Base-by-base conservation (phyloP, 305 asterid genomes). In the Solanum hybrid region DNA sequence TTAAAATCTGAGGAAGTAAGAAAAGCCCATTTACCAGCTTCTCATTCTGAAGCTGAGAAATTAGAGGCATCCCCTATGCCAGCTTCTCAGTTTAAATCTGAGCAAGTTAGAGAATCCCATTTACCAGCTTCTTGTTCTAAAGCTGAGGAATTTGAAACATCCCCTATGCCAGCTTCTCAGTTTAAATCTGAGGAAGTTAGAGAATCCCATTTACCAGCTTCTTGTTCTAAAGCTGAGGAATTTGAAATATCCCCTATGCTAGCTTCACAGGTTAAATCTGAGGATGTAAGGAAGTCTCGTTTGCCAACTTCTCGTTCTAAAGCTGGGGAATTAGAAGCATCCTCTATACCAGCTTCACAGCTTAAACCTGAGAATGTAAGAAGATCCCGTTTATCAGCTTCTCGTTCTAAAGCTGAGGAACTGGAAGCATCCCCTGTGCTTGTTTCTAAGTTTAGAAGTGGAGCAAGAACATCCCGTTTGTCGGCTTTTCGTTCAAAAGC, bases 371-470 rank as follows among this genome's bases (percentile, higher is more conserved):
- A 84, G 22, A 29, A 51, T 31, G 41, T 29, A 51, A 51, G 88
- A 84, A 51, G 31, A 51, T 84, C 88, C 88, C 88, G 76, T 84
- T 51, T 84, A 57, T 27, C 65, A 57, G 87, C 86, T 79, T 27
- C 90, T 89, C 79, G 86, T 32, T 61, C 90, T 79, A 89, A 78
- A 51, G 57, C 73, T 38, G 89, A 37, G 41, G 89, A 87, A 73
- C 37, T 77, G 38, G 82, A 87, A 73, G 72, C 73, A 73, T 41
- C 89, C 70, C 89, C 89, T 17, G n/a, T 36, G 82, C 89, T 82
- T 37, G 89, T 87, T 34, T 82, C 87, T 82, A 70, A 36, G 82
- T 70, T 34, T 72, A 70, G 27, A 36, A 61, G 81, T 20, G 81
- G 80, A 68, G 82, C 89, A 68, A 75, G 81, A 87, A 26, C 79